Conservation (phyloP, 2,329 filamentous ascomycete species). For the Thielaviopsis ethacetica region DNA sequence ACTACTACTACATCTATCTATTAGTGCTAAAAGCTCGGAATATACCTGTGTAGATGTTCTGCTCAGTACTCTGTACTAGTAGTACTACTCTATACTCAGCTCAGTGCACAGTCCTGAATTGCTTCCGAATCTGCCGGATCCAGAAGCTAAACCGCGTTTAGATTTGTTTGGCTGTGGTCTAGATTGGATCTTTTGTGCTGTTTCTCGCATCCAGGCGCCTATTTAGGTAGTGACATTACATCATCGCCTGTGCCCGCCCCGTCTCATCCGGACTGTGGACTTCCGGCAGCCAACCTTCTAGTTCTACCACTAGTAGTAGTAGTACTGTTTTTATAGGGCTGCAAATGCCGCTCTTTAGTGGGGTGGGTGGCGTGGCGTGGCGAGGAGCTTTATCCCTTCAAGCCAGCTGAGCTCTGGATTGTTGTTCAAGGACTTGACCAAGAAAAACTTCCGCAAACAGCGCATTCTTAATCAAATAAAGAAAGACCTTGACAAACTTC, state of each 20-base stretch:
- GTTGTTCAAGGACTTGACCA: too few species aligned
- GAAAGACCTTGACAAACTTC: not conserved
- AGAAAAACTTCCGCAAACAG: not conserved
- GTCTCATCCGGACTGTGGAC: not conserved
- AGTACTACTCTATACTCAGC: too few species aligned
- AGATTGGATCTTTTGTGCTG: not conserved
- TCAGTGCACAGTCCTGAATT: too few species aligned
- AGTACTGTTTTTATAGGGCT: not conserved
- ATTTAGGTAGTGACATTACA: not conserved
- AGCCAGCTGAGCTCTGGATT: too few species aligned
- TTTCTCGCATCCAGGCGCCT: not conserved
- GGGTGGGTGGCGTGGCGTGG: too few species aligned
- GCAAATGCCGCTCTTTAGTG: not conserved
- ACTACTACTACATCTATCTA: too few species aligned
- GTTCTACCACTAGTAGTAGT: not conserved
- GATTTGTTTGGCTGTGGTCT: not conserved
- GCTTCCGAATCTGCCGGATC: not conserved
- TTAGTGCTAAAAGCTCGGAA: too few species aligned
- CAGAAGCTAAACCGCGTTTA: not conserved
- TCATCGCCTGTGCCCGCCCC: not conserved
- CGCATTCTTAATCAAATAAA: too few species aligned
- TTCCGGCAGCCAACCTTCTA: not conserved
- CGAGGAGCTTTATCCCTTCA: not conserved
- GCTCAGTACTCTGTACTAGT: too few species aligned
- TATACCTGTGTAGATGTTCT: too few species aligned